Percentiles rank a stretch among this genome's conserved stretches.
Evolutionary conservation across 73 alveolate species (phyloP).

Genomic region (Uronychia setigera): DNA sequence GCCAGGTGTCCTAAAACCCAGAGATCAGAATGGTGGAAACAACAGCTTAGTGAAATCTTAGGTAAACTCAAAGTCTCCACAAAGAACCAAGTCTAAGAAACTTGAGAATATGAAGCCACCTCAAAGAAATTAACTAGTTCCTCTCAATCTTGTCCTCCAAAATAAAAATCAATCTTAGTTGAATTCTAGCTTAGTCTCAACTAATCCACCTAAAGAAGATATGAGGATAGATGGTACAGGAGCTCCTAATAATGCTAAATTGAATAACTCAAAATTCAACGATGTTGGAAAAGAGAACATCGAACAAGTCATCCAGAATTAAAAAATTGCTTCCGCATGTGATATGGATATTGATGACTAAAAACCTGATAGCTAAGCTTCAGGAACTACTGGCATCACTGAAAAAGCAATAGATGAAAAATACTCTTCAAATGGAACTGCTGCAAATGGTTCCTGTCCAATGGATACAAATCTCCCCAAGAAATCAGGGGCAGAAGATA

Average conservation of each 20-base stretch:
- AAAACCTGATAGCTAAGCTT: too few species aligned
- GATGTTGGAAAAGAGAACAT: neutral
- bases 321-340: too few species aligned
- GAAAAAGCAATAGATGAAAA: neutral
- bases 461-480: neutral
- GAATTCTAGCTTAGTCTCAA: too few species aligned
- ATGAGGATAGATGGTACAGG: neutral
- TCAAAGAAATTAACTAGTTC: neutral
- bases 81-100: neutral
- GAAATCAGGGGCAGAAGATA: too few species aligned
- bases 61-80: neutral
- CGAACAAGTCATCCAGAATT: neutral
- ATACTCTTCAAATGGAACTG: neutral
- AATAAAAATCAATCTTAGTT: neutral
- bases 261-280: neutral
- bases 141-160: neutral
- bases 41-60: neutral
- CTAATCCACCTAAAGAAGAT: neutral
- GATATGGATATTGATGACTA: neutral
- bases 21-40: neutral
- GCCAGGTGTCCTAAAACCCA: neutral
- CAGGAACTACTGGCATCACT: too few species aligned
- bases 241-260: neutral
- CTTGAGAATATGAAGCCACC: neutral
- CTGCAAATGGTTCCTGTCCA: too few species aligned